Evolutionary conservation across 2,329 filamentous ascomycete species (phyloP), one percentile per base, ranked within the genome.

Genomic region (Botrytis cinerea): DNA sequence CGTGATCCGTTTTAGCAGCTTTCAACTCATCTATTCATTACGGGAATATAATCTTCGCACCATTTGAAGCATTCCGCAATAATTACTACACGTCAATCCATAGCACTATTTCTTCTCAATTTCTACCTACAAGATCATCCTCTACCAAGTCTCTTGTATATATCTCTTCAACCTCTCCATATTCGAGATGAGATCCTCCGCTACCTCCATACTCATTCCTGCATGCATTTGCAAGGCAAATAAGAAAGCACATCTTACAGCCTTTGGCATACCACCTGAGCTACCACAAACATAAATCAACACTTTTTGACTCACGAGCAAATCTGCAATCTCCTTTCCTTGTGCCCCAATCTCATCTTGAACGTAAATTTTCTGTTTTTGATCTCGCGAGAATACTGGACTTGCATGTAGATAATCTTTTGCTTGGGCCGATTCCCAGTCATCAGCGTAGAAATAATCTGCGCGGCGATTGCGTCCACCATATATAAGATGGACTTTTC

Each of bases 361-460:
- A 1, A 93, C 91, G 76, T 93, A 93, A 12, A 90, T 81, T 79
- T 91, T 92, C 70, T 87, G 83, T 48, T 78, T 80, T 79, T 92
- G 89, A 76, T 94, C 92, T 57, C 92, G 83, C 4, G 92, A 94
- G 80, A 94, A 94, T 0, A 92, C 92, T 0, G 89, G 83, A 2
- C 92, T 85, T 10, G 85, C 82, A 86, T 81, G 1, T 18, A 68
- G 90, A 76, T 0, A 22, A 5, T 40, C 16, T 12, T 79, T 59
- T 16, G 28, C n/a, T 28, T 28, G 51, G 6, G n/a, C n/a, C n/a
- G 51, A 57, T 1, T 83, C 79, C 94, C 94, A 98, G 75, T 98
- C 95, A 0, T 90, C 82, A 8, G 85, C 82, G 81, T 96, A 99
- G 83, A 94, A 95, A 82, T 89, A 98, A 81, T 99, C 96, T 0